Conservation (phyloP, 148 eudicot species). For the Cornus suecica region DNA sequence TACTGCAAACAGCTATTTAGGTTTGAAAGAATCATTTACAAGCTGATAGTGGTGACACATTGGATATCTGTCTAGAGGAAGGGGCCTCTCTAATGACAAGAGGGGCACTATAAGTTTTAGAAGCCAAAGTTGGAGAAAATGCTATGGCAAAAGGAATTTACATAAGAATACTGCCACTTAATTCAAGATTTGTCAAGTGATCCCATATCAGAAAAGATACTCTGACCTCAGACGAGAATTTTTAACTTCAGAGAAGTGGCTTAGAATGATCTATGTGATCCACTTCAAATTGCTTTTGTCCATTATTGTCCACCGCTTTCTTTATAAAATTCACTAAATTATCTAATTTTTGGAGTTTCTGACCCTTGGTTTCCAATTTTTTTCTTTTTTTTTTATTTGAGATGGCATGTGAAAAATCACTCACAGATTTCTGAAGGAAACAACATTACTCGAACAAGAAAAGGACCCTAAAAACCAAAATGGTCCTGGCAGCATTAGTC, state of each 20-base stretch:
- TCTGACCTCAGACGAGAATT: neutral
- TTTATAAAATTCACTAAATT: too few species aligned
- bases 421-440: neutral
- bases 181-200: neutral
- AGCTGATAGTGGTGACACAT: neutral
- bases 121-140: neutral
- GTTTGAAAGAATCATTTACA: neutral
- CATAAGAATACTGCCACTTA: neutral
- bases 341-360: too few species aligned
- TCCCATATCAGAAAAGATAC: neutral
- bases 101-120: neutral
- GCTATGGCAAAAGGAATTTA: neutral
- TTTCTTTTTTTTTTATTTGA: too few species aligned
- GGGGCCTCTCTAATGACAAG: neutral
- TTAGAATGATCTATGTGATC: neutral
- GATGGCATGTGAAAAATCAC: too few species aligned
- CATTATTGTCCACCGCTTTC: neutral
- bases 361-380: too few species aligned
- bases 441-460: neutral
- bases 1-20: neutral
- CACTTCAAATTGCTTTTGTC: neutral
- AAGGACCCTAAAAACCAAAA: too few species aligned
- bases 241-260: neutral
- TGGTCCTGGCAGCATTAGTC: too few species aligned
- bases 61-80: neutral